phyloP scores from a whole-genome alignment of 192 early-diverging fungal species.

The Dissophora globulifera region DNA sequence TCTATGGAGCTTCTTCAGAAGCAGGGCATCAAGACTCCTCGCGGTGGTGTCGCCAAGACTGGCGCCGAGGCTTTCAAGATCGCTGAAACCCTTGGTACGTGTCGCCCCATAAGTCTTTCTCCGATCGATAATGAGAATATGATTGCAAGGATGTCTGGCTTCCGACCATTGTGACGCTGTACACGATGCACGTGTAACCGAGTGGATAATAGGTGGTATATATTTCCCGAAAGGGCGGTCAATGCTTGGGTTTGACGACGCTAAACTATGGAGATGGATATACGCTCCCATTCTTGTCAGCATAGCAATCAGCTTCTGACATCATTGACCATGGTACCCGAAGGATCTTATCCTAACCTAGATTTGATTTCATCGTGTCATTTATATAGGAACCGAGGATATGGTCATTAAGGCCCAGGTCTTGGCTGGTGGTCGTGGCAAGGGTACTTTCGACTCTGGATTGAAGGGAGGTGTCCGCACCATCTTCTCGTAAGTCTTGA shows the following conservation, averaged over 20 bases:
- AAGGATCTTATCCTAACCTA: too few species aligned
- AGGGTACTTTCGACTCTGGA: constrained; percentile 96
- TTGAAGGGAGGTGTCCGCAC: constrained; percentile 96
- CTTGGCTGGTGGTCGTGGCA: constrained; percentile 98
- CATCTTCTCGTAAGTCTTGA: constrained; percentile 82
- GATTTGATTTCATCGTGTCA: too few species aligned
- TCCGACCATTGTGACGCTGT: background rate
- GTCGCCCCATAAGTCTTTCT: too few species aligned
- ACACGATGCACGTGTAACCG: background rate
- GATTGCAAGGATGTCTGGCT: background rate
- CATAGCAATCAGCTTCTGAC: too few species aligned
- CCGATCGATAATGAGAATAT: background rate
- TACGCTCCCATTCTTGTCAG: too few species aligned
- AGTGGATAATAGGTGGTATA: too few species aligned
- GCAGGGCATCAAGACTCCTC: constrained; percentile 94
- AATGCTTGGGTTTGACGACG: too few species aligned
- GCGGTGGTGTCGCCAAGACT: constrained; percentile 88
- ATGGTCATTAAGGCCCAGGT: constrained; percentile 90
- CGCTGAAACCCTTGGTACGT: constrained; percentile 82
- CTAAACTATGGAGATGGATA: too few species aligned
- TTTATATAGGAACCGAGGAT: constrained; percentile 71
- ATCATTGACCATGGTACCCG: too few species aligned
- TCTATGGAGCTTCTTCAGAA: constrained; percentile 92
- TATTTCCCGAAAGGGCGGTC: too few species aligned
- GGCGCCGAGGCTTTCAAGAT: constrained; percentile 88